Base-by-base conservation (phyloP, 2,329 filamentous ascomycete genomes). In the Trichoderma citrinoviride region DNA sequence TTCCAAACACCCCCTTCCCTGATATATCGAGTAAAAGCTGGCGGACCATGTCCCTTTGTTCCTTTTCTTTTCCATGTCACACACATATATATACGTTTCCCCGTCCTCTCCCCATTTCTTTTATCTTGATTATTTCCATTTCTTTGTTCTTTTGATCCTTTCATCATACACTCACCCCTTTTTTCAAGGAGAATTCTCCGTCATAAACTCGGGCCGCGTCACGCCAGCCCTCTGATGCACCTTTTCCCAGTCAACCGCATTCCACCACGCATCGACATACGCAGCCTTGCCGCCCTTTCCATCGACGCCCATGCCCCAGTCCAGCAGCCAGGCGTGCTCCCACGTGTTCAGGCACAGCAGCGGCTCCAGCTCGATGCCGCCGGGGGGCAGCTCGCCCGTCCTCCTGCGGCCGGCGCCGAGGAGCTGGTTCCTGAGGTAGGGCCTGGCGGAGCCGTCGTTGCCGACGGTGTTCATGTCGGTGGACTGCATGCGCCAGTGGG, bases 311-410 rank as follows among this genome's bases (percentile, higher is more conserved):
- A 87, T 74, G 58, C 86, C 86, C 77, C 91, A 97, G 76, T 98
- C 93, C 63, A 86, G 85, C 76, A 98, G 80, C 87, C 91, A 99
- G 8, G 90, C 89, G 78, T 98, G 95, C 81, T 98, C 90, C 95
- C 95, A 99, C 5, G 93, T 97, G 79, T 93, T 98, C 66, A 98
- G 85, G 75, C 94, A 97, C 71, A 99, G 81, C 67, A 98, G 82
- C 14, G 94, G 93, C 64, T 87, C 82, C 40, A 93, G 77, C 55
- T 90, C 84, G 68, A 87, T 83, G 65, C 88, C 89, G 44, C 90
- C 90, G 1, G 90, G 87, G 5, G 87, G 83, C 66, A 83, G 76
- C 52, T 76, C 73, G 40, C 67, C 70, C 15, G 61, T 58, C 23
- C 74, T 70, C 67, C 70, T 73, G 66, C 67, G 72, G 10, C 33